Evolutionary conservation across 176 grass and related monocot genomes (phyloP).

Genomic region (Tuctoria greenei): DNA sequence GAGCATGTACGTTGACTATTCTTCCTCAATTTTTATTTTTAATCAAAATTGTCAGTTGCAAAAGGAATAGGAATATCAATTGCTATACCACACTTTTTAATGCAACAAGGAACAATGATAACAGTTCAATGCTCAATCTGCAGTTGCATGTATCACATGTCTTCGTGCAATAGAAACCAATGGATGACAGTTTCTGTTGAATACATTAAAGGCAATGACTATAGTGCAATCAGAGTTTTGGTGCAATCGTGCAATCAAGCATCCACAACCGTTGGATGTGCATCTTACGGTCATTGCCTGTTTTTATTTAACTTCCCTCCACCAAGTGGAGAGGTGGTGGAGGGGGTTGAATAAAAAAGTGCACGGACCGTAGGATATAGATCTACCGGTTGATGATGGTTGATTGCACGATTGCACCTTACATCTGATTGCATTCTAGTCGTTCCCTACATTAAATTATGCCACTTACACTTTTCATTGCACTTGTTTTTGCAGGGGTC

Average conservation of each 20-base stretch:
- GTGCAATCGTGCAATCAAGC: too few species aligned
- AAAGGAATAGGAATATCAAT: not conserved
- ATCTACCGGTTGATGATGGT: too few species aligned
- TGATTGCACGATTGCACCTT: too few species aligned
- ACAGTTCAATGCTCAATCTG: not conserved
- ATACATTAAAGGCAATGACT: constrained; percentile 26
- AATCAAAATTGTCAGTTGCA: not conserved
- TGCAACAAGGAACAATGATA: not conserved
- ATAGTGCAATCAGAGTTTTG: too few species aligned
- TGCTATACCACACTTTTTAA: not conserved
- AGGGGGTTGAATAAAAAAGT: too few species aligned
- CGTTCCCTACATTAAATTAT: constrained; percentile 12
- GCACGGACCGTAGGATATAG: too few species aligned
- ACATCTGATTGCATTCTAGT: too few species aligned
- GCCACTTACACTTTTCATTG: constrained; percentile 14
- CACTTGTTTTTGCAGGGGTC: constrained; percentile 65
- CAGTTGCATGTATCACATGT: not conserved
- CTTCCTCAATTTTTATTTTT: constrained; percentile 11
- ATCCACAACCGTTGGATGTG: too few species aligned
- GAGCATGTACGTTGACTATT: constrained; percentile 69
- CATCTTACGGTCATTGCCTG: too few species aligned
- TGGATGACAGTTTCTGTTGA: not conserved
- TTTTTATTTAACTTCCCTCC: too few species aligned
- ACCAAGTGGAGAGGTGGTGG: too few species aligned
- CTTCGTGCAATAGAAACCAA: not conserved